Percentiles rank a stretch among this genome's conserved stretches.
These are phyloP conservation scores for Dothidotthia symphoricarpi DNA, from an alignment of 2,329 filamentous ascomycete species.

Conservation along the genomic window DNA sequence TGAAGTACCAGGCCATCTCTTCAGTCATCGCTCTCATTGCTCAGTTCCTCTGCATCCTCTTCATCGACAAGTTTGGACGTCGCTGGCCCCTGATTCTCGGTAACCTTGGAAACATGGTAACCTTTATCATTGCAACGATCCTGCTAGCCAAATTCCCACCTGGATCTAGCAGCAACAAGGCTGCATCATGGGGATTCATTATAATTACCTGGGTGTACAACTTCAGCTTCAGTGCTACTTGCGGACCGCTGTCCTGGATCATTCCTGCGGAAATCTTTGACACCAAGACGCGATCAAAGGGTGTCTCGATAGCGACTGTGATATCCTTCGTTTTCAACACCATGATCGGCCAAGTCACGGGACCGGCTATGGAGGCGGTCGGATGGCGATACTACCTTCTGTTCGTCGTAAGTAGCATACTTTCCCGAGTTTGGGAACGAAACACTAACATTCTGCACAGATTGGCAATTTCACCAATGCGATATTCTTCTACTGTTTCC, in stretches of 20 bases:
- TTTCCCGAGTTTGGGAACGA: background rate
- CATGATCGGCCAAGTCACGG: slow-evolving; percentile 69
- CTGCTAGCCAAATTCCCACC: slow-evolving; percentile 63
- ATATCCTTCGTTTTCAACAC: slow-evolving; percentile 72
- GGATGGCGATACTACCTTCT: slow-evolving; percentile 59
- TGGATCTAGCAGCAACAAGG: slow-evolving; percentile 49
- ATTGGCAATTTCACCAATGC: slow-evolving; percentile 69
- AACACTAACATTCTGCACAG: slow-evolving; percentile 14
- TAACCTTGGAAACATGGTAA: slow-evolving; percentile 68
- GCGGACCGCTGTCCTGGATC: slow-evolving; percentile 65
- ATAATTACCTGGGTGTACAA: slow-evolving; percentile 77
- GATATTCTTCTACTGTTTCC: slow-evolving; percentile 64
- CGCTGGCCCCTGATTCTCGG: slow-evolving; percentile 70
- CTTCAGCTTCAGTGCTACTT: slow-evolving; percentile 70
- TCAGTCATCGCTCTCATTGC: slow-evolving; percentile 68
- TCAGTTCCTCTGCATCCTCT: slow-evolving; percentile 65
- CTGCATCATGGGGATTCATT: slow-evolving; percentile 72
- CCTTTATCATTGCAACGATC: slow-evolving; percentile 66
- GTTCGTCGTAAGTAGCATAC: slow-evolving; percentile 51
- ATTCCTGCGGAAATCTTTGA: slow-evolving; percentile 74
- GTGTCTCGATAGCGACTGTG: slow-evolving; percentile 74
- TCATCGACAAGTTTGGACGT: slow-evolving; percentile 69
- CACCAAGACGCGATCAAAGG: slow-evolving; percentile 70
- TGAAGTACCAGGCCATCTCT: slow-evolving; percentile 75
- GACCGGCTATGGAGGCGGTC: slow-evolving; percentile 57